Evolutionary conservation across 1,139 yeast genomes (phyloP).

Genomic region (Protomyces pachydermus): DNA sequence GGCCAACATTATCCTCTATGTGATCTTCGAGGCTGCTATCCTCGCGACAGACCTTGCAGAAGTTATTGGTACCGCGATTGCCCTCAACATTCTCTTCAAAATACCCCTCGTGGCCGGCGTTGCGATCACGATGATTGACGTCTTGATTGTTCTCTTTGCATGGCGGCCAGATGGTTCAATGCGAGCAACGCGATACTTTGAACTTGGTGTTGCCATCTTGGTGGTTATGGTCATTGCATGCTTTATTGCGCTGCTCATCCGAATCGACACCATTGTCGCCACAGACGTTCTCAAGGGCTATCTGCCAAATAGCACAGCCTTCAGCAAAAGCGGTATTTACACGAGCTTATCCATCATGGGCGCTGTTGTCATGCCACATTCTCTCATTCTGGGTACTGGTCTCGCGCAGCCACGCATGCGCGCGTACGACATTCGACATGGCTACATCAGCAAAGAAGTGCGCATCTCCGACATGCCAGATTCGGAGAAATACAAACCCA

Average conservation of each 20-base stretch:
- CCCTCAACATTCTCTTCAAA: constrained; percentile 71
- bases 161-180: constrained; percentile 85
- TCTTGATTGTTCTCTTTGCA: constrained; percentile 74
- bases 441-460: constrained; percentile 36
- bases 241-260: constrained; percentile 70
- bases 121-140: constrained; percentile 74
- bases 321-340: constrained; percentile 76
- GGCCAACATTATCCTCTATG: constrained; percentile 59
- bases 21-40: constrained; percentile 79
- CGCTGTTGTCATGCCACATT: constrained; percentile 98
- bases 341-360: constrained; percentile 87
- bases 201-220: constrained; percentile 66
- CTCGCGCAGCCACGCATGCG: constrained; percentile 82
- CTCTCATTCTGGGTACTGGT: constrained; percentile 85
- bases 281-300: constrained; percentile 57
- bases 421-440: constrained; percentile 64
- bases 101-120: constrained; percentile 80
- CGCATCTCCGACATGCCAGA: constrained; percentile 32
- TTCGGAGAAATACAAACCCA: constrained; percentile 53
- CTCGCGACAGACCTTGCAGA: constrained; percentile 92
- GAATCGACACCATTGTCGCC: constrained; percentile 48
- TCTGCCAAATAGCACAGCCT: constrained; percentile 66
- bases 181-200: constrained; percentile 72
- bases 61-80: constrained; percentile 88
- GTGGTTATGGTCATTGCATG: constrained; percentile 82